Evolutionary conservation across 192 early-diverging fungal genomes (phyloP), one percentile per base, ranked within the genome.

Genomic region (Rhizophagus prolifer): DNA sequence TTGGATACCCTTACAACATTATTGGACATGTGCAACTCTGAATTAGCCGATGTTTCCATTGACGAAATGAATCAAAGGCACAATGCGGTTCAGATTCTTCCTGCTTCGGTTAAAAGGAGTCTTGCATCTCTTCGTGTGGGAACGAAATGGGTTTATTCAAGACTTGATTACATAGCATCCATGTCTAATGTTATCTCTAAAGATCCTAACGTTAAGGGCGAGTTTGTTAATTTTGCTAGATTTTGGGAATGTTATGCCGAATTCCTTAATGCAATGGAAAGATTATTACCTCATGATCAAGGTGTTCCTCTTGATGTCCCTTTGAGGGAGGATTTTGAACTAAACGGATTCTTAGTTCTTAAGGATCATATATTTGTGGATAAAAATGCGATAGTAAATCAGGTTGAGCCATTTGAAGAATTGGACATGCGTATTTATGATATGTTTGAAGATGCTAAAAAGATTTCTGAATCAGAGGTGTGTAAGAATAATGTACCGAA

Each of bases 281-380:
- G 50, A 38, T 46, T 76, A 2, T 76, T 76, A 9, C 75, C 75
- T 23, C 64, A 76, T 67, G 30, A 34, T 8, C 23, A 76, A 50
- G 75, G 75, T 5, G 47, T 76, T 76, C 75, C 75, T 36, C 62
- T 76, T 38, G 64, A 68, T 38, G 65, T 76, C 25, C 75, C 75
- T 12, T 54, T 85, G 30, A 80, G 79, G 61, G 83, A 85, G 67
- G 83, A 85, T 75, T 67, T 80, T 4, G 83, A 85, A 61, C 71
- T 85, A 66, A 78, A 82, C 61, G 83, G 83, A 30, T 85, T 85
- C 70, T 75, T 75, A 9, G 81, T 78, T 3, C 69, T 85, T 46
- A 82, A 82, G 62, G 61, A 76, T 21, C 67, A 79, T 19, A 79
- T 81, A 28, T 79, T 34, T 68, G 1, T 76, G 13, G 23, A 76